These are phyloP conservation scores for Leccinellum albellum DNA, from an alignment of 768 basidiomycete genomes.

Conservation along the genomic window DNA sequence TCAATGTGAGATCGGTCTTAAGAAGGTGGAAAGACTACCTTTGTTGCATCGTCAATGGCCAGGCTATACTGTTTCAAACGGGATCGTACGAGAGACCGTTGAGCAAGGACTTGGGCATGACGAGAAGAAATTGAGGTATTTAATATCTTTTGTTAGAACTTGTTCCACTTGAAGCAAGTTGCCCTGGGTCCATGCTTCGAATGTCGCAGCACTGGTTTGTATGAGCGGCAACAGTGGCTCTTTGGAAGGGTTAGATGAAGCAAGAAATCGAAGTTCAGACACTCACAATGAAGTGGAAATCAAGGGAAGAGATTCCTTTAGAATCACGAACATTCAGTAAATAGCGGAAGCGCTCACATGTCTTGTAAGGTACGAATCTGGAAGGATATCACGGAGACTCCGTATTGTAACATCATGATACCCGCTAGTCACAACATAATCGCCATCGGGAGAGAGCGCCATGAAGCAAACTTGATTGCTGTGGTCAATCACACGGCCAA, in stretches of 20 bases:
- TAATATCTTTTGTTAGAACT: background rate
- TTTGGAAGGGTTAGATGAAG: background rate
- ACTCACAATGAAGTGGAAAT: background rate
- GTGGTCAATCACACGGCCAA: background rate
- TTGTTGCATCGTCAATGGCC: too few species aligned
- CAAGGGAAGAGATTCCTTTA: too few species aligned
- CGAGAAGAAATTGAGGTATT: too few species aligned
- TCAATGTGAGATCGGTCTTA: too few species aligned
- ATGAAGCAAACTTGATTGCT: background rate
- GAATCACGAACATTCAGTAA: background rate
- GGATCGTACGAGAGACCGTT: too few species aligned
- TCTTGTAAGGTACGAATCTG: background rate
- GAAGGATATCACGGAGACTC: background rate
- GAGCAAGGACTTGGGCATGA: too few species aligned
- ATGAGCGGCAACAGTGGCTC: background rate
- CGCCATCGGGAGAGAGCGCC: background rate
- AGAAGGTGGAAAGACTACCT: too few species aligned
- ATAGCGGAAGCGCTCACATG: background rate
- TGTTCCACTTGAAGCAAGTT: background rate
- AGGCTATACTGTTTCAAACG: too few species aligned
- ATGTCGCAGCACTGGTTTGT: background rate
- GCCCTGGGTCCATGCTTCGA: background rate
- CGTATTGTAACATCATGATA: background rate
- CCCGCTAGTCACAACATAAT: background rate
- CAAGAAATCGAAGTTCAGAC: rapidly evolving